Evolutionary conservation across 257 asterid species (phyloP).

Genomic region (Linderniella brevidens): DNA sequence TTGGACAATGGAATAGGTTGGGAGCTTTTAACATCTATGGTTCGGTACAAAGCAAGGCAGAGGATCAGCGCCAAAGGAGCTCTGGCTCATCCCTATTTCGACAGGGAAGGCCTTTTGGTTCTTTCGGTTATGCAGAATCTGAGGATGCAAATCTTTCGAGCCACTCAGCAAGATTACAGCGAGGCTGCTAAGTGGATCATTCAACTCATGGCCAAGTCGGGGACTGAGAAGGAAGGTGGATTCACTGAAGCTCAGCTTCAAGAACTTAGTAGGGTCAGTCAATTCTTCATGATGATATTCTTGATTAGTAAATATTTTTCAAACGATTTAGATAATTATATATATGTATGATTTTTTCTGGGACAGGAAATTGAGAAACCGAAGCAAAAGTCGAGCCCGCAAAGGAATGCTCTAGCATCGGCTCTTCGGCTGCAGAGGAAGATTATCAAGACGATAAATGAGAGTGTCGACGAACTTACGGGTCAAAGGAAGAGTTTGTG

Average conservation of each 20-base stretch:
- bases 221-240: constrained; percentile 79
- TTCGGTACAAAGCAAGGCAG: constrained; percentile 78
- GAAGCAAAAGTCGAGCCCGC: constrained; percentile 37
- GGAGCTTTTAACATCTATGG: constrained; percentile 87
- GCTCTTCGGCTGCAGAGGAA: constrained; percentile 66
- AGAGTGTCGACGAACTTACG: constrained; percentile 3
- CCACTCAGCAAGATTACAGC: constrained; percentile 75
- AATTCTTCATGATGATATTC: background rate
- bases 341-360: constrained; percentile 1
- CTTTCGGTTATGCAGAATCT: constrained; percentile 77
- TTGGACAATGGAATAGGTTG: constrained; percentile 85
- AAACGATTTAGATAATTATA: background rate
- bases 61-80: constrained; percentile 78
- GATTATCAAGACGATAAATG: constrained; percentile 32
- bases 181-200: constrained; percentile 74
- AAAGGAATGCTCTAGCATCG: constrained; percentile 79
- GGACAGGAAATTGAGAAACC: constrained; percentile 55
- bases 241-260: constrained; percentile 94
- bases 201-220: constrained; percentile 84
- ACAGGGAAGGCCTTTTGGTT: constrained; percentile 72
- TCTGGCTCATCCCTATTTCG: constrained; percentile 88
- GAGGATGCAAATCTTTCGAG: constrained; percentile 55
- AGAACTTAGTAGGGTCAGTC: constrained; percentile 51
- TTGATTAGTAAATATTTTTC: background rate
- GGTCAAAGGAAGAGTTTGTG: constrained; percentile 3